phyloP scores from a whole-genome alignment of 768 basidiomycete genomes.

The Leccinum uliginosum region DNA sequence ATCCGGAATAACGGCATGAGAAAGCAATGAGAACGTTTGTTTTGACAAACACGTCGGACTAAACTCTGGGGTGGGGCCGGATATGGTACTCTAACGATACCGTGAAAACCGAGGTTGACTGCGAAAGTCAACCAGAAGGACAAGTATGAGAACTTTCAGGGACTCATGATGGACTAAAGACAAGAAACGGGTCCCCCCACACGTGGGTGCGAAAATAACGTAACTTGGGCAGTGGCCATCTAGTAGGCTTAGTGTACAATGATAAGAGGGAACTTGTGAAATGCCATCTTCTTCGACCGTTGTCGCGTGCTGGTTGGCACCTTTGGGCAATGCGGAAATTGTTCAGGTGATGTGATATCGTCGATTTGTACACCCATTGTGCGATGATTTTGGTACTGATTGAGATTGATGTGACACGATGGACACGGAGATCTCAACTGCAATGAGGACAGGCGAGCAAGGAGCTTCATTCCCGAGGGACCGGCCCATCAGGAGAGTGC shows the following conservation, averaged over 20 bases:
- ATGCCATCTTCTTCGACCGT: background rate
- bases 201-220: constrained; percentile 15
- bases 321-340: constrained; percentile 13
- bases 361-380: background rate
- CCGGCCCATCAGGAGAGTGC: background rate
- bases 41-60: background rate
- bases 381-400: constrained; percentile 2
- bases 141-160: constrained; percentile 2
- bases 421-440: constrained; percentile 4
- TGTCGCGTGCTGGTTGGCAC: constrained; percentile 3
- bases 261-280: constrained; percentile 11
- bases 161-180: background rate
- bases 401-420: constrained; percentile 11
- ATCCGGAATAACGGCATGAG: background rate
- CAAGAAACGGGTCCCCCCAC: constrained; percentile 3
- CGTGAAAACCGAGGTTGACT: background rate
- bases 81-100: background rate
- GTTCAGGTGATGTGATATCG: background rate
- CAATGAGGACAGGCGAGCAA: constrained; percentile 3
- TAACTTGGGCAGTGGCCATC: constrained; percentile 1
- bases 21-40: background rate
- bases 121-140: background rate
- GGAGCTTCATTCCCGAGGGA: constrained; percentile 15
- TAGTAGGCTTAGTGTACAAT: background rate
- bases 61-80: background rate